Percentiles rank a stretch among this genome's conserved stretches.
Conservation (phyloP, 2,329 filamentous ascomycete species). For the Aureobasidium namibiae region DNA sequence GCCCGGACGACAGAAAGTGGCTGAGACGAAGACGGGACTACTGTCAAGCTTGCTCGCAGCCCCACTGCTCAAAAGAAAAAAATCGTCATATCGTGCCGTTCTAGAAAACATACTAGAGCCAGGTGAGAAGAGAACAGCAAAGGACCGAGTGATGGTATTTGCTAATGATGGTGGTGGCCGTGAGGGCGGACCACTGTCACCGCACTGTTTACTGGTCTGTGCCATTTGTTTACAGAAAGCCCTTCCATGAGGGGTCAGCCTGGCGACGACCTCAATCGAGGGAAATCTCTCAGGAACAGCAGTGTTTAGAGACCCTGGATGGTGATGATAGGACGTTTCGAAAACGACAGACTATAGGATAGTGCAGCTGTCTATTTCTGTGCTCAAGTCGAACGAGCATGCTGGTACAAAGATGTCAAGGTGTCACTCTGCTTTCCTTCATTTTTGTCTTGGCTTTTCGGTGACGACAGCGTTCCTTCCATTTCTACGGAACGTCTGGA, state of each 20-base stretch:
- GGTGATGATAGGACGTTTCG: neutral
- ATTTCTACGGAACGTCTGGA: neutral
- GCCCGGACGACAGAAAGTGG: neutral
- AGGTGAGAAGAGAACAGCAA: neutral
- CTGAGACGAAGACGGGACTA: neutral
- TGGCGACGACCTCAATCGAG: neutral
- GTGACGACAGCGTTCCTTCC: constrained; percentile 9
- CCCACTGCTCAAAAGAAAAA: constrained; percentile 7
- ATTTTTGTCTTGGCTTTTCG: constrained; percentile 10
- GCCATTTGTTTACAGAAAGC: constrained; percentile 2
- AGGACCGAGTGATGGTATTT: neutral
- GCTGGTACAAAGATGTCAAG: neutral
- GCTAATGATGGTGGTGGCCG: constrained; percentile 9
- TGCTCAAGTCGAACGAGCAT: neutral
- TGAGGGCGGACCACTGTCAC: constrained; percentile 1
- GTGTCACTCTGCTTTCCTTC: neutral
- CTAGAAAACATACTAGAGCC: neutral
- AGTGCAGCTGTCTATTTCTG: neutral
- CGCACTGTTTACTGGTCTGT: constrained; percentile 9
- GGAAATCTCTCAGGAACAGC: neutral
- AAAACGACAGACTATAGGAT: neutral
- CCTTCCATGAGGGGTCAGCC: constrained; percentile 1
- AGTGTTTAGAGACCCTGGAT: neutral
- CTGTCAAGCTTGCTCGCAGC: neutral
- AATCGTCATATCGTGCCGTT: neutral